phyloP scores from a whole-genome alignment of 345 rosid genomes.

The Bruguiera sexangula region DNA sequence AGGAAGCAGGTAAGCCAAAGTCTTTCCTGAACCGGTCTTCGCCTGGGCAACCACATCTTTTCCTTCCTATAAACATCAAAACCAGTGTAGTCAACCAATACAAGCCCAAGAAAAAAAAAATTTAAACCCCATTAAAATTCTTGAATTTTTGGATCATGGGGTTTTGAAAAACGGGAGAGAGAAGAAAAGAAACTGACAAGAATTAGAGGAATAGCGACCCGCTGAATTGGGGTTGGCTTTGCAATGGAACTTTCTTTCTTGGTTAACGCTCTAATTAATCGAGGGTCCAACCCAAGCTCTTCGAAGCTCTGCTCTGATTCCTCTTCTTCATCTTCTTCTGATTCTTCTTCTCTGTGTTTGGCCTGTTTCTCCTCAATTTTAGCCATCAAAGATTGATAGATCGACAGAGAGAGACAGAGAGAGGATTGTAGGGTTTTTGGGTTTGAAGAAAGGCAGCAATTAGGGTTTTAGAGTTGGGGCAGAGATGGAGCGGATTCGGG shows the following conservation, averaged over 20 bases:
- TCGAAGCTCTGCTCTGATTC: conserved; percentile 59
- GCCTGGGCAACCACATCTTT: conserved; percentile 92
- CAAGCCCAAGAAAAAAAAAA: background rate
- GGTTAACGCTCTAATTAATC: conserved; percentile 64
- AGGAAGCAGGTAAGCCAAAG: conserved; percentile 79
- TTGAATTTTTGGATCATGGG: no score
- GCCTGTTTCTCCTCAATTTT: background rate
- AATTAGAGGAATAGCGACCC: conserved; percentile 60
- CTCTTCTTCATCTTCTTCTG: conserved; percentile 25
- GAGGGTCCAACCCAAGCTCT: conserved; percentile 71
- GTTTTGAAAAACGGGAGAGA: background rate
- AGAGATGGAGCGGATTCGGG: background rate
- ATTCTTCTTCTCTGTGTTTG: conserved; percentile 10
- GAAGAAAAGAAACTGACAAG: conserved; percentile 38
- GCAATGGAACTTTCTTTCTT: conserved; percentile 52
- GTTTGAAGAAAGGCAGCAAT: background rate
- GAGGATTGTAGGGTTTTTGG: no score
- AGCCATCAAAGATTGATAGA: no score
- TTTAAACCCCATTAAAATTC: background rate
- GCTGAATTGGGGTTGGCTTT: conserved; percentile 77
- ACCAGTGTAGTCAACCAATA: background rate
- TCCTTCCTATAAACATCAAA: conserved; percentile 48
- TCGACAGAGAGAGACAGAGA: no score
- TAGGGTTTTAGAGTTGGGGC: background rate
- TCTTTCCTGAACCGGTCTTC: conserved; percentile 87